phyloP scores from a whole-genome alignment of 2,329 filamentous ascomycete genomes.

The Triangularia setosa region DNA sequence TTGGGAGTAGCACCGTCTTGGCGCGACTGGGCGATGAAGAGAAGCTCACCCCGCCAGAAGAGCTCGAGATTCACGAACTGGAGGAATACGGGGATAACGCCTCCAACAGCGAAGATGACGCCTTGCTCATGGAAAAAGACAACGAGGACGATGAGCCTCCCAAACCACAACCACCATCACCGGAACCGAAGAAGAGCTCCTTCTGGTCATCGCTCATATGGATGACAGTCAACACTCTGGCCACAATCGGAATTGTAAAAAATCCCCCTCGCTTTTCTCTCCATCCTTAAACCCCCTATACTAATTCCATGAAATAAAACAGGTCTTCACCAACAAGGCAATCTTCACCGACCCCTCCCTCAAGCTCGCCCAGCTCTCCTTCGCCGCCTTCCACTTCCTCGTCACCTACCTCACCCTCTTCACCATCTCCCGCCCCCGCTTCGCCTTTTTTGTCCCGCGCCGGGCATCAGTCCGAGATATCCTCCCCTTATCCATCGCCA shows the following conservation, averaged over 20 bases:
- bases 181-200: slow-evolving; percentile 27
- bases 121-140: slow-evolving; percentile 35
- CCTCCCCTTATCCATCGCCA: slow-evolving; percentile 61
- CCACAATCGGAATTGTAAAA: slow-evolving; percentile 60
- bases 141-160: slow-evolving; percentile 33
- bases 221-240: slow-evolving; percentile 59
- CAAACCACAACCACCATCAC: neutral
- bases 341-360: slow-evolving; percentile 62
- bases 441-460: slow-evolving; percentile 57
- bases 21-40: slow-evolving; percentile 31
- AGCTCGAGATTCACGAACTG: slow-evolving; percentile 35
- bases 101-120: slow-evolving; percentile 38
- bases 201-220: slow-evolving; percentile 45
- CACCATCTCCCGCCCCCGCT: slow-evolving; percentile 53
- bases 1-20: slow-evolving; percentile 31
- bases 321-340: slow-evolving; percentile 68
- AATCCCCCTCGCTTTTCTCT: neutral
- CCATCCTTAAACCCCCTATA: neutral
- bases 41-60: slow-evolving; percentile 30
- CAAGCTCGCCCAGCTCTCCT: slow-evolving; percentile 60
- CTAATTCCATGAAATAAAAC: neutral
- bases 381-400: slow-evolving; percentile 66
- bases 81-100: neutral
- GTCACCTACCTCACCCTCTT: slow-evolving; percentile 63
- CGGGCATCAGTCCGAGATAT: slow-evolving; percentile 53